phyloP scores from a whole-genome alignment of 495 filamentous ascomycete species.

The Cudoniella acicularis region DNA sequence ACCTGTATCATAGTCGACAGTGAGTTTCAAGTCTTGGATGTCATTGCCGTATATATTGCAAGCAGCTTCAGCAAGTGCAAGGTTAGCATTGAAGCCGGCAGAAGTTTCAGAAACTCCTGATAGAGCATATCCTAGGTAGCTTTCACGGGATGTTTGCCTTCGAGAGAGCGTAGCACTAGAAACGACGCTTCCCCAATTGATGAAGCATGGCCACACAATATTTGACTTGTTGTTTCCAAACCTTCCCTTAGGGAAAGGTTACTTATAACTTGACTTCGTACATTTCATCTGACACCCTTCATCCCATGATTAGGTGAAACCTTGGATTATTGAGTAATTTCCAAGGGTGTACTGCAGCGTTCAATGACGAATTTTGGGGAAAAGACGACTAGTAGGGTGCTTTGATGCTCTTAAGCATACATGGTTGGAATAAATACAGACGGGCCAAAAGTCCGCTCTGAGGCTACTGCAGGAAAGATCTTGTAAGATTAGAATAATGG shows the following conservation, averaged over 20 bases:
- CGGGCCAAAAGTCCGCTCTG: neutral
- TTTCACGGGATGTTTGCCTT: neutral
- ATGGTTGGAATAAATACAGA: neutral
- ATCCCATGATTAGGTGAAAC: neutral
- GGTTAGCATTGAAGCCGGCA: slow-evolving; percentile 54
- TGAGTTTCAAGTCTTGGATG: slow-evolving; percentile 56
- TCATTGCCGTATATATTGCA: slow-evolving; percentile 72
- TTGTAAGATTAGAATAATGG: neutral
- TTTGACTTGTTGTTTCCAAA: too few species aligned
- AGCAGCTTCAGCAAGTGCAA: slow-evolving; percentile 58
- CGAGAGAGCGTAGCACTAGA: neutral
- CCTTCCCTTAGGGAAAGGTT: neutral
- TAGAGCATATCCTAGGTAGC: slow-evolving; percentile 68
- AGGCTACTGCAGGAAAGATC: neutral
- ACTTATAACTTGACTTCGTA: neutral
- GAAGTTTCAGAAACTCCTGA: slow-evolving; percentile 52
- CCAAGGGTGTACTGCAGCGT: neutral
- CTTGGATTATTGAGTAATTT: neutral
- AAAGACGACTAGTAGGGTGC: neutral
- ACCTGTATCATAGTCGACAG: slow-evolving; percentile 74
- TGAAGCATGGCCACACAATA: neutral
- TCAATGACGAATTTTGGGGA: neutral
- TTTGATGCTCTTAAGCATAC: neutral
- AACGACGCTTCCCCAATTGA: neutral
- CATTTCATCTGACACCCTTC: too few species aligned